phyloP scores from a whole-genome alignment of 441 rosid species.

The Eruca vesicaria region DNA sequence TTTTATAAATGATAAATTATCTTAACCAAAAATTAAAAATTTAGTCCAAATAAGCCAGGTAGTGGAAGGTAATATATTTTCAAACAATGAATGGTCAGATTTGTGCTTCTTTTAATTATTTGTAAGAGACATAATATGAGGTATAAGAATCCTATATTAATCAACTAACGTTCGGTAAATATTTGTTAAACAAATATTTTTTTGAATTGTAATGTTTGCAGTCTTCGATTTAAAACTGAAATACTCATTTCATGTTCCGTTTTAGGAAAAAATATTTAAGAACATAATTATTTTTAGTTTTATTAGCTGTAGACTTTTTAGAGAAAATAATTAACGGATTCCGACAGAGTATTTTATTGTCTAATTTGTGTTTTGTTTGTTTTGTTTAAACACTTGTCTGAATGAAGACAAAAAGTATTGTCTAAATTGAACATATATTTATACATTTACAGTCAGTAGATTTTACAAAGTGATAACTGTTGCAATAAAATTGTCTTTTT shows the following conservation, averaged over 20 bases:
- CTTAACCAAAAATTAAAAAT: background rate
- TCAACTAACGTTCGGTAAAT: background rate
- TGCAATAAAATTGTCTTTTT: background rate
- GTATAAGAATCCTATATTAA: background rate
- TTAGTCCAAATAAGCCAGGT: background rate
- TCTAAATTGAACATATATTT: background rate
- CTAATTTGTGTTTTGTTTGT: background rate
- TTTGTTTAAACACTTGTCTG: background rate
- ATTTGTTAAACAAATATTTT: background rate
- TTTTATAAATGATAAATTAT: background rate
- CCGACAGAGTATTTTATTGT: background rate
- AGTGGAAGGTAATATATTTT: conserved; percentile 12
- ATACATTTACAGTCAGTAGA: background rate
- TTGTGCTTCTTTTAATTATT: background rate
- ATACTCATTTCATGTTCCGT: background rate
- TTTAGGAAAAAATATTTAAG: background rate
- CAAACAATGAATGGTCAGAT: background rate
- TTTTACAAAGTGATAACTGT: background rate
- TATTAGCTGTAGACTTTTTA: background rate
- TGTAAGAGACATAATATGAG: background rate
- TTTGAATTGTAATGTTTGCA: background rate
- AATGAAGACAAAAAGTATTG: background rate
- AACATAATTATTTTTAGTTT: background rate
- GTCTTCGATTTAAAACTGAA: background rate
- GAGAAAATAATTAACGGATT: background rate